Evolutionary conservation across 2,329 filamentous ascomycete species (phyloP), one percentile per base, ranked within the genome.

Genomic region (Aspergillus ochraceus): DNA sequence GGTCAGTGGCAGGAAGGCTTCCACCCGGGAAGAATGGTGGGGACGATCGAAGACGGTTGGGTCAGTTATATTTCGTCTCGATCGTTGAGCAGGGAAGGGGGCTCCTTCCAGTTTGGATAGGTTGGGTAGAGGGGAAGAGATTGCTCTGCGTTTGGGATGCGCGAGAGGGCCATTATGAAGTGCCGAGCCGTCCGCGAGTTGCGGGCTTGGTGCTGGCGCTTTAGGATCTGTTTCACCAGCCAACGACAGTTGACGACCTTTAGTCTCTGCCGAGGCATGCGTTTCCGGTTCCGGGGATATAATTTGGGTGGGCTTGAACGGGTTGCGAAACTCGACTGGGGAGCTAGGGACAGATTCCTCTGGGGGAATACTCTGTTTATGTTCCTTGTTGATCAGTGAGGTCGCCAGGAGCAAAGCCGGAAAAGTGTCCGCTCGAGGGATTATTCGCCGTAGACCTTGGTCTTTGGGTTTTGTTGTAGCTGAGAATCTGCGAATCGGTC

Each of bases 381-480:
- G 54, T 42, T 68, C 59, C 47, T 65, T 67, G 29, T 61, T 64
- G 6, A 65, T 69, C 42, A 80, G 65, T 11, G 73, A 72, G 8
- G 75, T 72, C 47, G 81, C 81, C 53, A 83, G 73, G 46, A 85
- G 67, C 47, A 85, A 74, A 49, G 80, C 82, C 39, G 83, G 82
- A 51, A 74, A 71, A 61, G 77, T 71, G 62, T 76, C 75, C 17
- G 73, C 68, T 57, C 79, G 75, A 39, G 80, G 78, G 24, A 78
- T 68, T 50, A 84, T 77, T 52, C 77, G 76, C 56, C 76, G 79
- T 53, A 79, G 69, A 17, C 71, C 68, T 54, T 74, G 67, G 32
- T 68, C 69, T 60, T 64, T 75, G n/a, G 70, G 68, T 54, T 71
- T 73, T 20, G 73, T 71, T 26, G 74, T 66, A 6, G 77, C 71